Base-by-base conservation (phyloP, 352 stramenopile species). In the Blastocystis sp. region DNA sequence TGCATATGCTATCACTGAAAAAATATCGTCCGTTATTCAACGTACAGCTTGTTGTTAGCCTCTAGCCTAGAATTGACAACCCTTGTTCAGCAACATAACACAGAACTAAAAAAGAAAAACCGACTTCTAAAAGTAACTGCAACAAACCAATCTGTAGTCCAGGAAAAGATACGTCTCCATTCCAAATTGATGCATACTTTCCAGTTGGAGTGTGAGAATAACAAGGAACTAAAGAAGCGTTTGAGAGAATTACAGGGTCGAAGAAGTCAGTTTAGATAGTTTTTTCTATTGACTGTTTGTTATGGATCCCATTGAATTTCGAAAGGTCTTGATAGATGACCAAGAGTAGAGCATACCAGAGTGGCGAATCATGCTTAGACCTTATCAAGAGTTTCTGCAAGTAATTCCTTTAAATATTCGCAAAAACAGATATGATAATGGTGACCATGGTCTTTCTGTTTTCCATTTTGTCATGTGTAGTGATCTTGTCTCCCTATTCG, bases 371-470 rank as follows among this genome's bases (percentile, higher is more conserved):
- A 66, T 13, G 18, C 7, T 26, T 68, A 85, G 73, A 68, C 73
- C 73, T 8, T 85, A 85, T 41, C 73, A 85, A 53, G 73, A 85
- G 50, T 68, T 68, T 85, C 7, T 85, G n/a, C 73, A 85, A n/a
- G 73, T 69, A 26, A 24, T 69, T 39, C 73, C 73, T 11, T 66
- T 68, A 39, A 30, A 50, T 26, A 54, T 43, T 50, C 16, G 18
- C 11, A 20, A 24, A 47, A 55, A 41, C 26, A 53, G 53, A n/a
- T 68, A 85, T n/a, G 59, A 50, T 20, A 20, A 55, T 50, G 73
- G 73, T 18, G 73, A 85, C 34, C 73, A 85, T 43, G 43, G 73
- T 85, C 37, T 8, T 34, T 47, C 18, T 18, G 16, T 8, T 50
- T 39, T n/a, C n/a, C 30, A 43, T 30, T 24, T 3, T 45, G 30